Evolutionary conservation across 2,329 filamentous ascomycete species (phyloP), one percentile per base, ranked within the genome.

Genomic region (Phaeosphaeriaceae sp.): DNA sequence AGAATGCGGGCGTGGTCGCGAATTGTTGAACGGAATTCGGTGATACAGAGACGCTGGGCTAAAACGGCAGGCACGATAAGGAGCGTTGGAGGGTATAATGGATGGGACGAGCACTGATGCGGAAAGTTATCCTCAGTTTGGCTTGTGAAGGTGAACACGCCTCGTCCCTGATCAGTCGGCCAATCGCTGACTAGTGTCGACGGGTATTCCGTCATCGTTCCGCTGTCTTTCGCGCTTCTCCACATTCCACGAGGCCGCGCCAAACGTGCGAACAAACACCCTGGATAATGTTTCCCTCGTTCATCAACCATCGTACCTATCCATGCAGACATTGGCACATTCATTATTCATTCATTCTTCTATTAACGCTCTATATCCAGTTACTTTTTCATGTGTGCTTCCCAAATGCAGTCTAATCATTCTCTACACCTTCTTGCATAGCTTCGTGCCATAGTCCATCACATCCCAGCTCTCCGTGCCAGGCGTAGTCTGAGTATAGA

Each of bases 391-490:
- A 17, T 40, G 36, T 40, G 36, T 15, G 36, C 36, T 15, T 17
- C 36, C 36, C 13, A 40, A 40, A 40, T 4, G 15, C 13, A 7
- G n/a, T 15, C 15, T 5, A 17, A 15, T 40, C 36, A n/a, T 40
- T 40, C 5, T 42, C 52, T 54, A 54, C 9, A 22, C 20, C 52
- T 48, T 70, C 61, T 70, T 71, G 54, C 74, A 76, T 40, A 76
- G 67, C 58, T 74, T 76, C 24, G 64, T 72, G n/a, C 73, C 74
- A 33, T 68, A 72, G 42, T 76, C 73, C 45, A 76, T 60, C 5
- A 76, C 68, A 21, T 61, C 62, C 73, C 74, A 76, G 25, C 68
- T 63, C 64, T 77, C 74, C 22, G 72, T 77, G 0, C 74, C 74
- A 10, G 73, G 72, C 6, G 72, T 75, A 19, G 72, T 75, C 58